phyloP scores from a whole-genome alignment of 2,329 filamentous ascomycete genomes.

The Cercospora zeina region DNA sequence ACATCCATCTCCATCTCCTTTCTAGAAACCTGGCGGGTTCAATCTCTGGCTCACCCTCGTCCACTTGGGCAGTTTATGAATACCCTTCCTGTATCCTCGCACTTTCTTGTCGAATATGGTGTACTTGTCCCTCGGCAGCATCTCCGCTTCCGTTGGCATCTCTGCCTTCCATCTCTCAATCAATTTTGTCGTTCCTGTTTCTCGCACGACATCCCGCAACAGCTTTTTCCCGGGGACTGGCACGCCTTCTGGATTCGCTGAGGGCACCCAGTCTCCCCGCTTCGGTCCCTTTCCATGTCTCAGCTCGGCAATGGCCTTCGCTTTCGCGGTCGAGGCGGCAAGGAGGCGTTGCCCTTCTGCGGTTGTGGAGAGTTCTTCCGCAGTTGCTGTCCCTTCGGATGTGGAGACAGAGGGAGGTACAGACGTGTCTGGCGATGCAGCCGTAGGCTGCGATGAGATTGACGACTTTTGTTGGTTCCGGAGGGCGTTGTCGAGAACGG shows the following conservation, averaged over 20 bases:
- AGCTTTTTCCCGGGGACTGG: constrained; percentile 23
- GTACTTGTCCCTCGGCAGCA: constrained; percentile 96
- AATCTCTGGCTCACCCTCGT: constrained; percentile 90
- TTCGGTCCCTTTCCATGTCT: constrained; percentile 39
- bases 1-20: background rate
- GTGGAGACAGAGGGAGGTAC: background rate
- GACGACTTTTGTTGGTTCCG: constrained; percentile 55
- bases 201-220: constrained; percentile 33
- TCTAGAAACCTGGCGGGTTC: constrained; percentile 87
- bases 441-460: constrained; percentile 34
- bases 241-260: constrained; percentile 19
- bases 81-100: constrained; percentile 92
- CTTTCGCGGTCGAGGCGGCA: constrained; percentile 10
- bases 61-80: constrained; percentile 81
- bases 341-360: constrained; percentile 40
- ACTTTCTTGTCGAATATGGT: constrained; percentile 96
- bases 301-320: constrained; percentile 24
- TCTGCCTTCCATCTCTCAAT: constrained; percentile 89
- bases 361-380: constrained; percentile 35
- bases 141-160: constrained; percentile 95
- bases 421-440: constrained; percentile 11
- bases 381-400: constrained; percentile 27
- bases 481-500: constrained; percentile 72
- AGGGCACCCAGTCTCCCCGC: constrained; percentile 34
- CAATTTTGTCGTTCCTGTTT: constrained; percentile 65